Percentiles rank a stretch among this genome's conserved stretches.
phyloP scores from a whole-genome alignment of 768 basidiomycete species.

The Tephrocybe rancida region DNA sequence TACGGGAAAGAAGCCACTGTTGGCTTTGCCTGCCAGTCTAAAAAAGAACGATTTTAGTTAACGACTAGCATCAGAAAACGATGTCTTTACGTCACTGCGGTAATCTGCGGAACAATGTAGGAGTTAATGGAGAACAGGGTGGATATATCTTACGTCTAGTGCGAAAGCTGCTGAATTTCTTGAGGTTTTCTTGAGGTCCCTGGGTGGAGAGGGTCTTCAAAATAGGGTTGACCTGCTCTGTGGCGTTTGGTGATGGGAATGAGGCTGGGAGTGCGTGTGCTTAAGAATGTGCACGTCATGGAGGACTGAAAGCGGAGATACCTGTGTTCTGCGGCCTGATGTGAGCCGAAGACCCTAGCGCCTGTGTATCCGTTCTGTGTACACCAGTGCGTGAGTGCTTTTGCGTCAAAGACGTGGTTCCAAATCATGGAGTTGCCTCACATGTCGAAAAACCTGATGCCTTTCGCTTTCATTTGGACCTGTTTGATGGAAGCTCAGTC shows the following conservation, averaged over 20 bases:
- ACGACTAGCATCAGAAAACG: background rate
- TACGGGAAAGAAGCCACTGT: slow-evolving; percentile 71
- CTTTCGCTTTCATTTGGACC: slow-evolving; percentile 79
- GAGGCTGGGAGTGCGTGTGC: slow-evolving; percentile 37
- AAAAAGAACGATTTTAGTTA: slow-evolving; percentile 18
- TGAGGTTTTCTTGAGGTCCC: slow-evolving; percentile 64
- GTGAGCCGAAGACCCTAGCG: slow-evolving; percentile 47
- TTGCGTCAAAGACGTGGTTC: background rate
- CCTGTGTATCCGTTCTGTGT: slow-evolving; percentile 73
- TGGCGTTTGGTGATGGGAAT: slow-evolving; percentile 63
- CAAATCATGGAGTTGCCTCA: slow-evolving; percentile 33
- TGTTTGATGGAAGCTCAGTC: slow-evolving; percentile 27
- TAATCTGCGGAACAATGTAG: slow-evolving; percentile 48
- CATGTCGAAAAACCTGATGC: slow-evolving; percentile 89
- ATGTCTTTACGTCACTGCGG: slow-evolving; percentile 66
- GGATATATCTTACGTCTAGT: slow-evolving; percentile 62
- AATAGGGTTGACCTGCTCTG: slow-evolving; percentile 57
- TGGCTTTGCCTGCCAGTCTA: slow-evolving; percentile 81
- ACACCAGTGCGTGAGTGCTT: slow-evolving; percentile 15
- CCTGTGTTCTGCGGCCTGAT: slow-evolving; percentile 38
- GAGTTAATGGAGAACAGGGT: slow-evolving; percentile 5
- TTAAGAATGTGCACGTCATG: slow-evolving; percentile 19
- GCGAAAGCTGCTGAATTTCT: slow-evolving; percentile 69
- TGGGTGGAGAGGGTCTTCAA: slow-evolving; percentile 67
- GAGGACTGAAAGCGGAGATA: slow-evolving; percentile 28